These are phyloP conservation scores for Austroboletus novae-zelandiae DNA, from an alignment of 1,284 basidiomycete species.

Conservation along the genomic window DNA sequence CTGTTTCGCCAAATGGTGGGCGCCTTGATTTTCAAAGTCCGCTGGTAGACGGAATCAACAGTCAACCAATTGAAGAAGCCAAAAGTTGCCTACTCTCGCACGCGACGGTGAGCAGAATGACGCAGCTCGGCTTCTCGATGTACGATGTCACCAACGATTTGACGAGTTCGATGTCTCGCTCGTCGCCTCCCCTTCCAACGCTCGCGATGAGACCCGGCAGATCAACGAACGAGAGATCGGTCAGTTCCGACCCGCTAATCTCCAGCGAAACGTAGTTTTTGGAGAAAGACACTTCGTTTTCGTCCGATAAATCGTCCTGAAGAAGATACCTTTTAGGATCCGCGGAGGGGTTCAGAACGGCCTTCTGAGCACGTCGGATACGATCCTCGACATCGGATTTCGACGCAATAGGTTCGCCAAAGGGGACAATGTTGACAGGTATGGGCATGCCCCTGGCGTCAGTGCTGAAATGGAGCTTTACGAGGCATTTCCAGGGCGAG, in stretches of 20 bases:
- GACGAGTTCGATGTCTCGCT: slow-evolving; percentile 61
- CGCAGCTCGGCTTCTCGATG: slow-evolving; percentile 61
- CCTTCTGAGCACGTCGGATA: slow-evolving; percentile 67
- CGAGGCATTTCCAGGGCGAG: slow-evolving; percentile 55
- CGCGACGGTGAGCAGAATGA: slow-evolving; percentile 68
- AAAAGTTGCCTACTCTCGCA: slow-evolving; percentile 56
- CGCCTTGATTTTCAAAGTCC: slow-evolving; percentile 76
- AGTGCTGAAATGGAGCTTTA: slow-evolving; percentile 53
- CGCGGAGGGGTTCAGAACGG: slow-evolving; percentile 62
- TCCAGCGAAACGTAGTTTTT: slow-evolving; percentile 62
- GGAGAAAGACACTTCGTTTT: slow-evolving; percentile 54
- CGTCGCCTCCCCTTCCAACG: slow-evolving; percentile 47
- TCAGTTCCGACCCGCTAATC: slow-evolving; percentile 63
- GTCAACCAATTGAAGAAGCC: not conserved
- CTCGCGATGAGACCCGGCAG: slow-evolving; percentile 62
- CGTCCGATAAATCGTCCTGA: slow-evolving; percentile 31
- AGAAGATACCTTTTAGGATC: slow-evolving; percentile 39
- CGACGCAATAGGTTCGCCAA: slow-evolving; percentile 52
- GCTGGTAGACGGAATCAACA: slow-evolving; percentile 38
- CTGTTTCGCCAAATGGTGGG: slow-evolving; percentile 53
- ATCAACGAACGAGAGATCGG: slow-evolving; percentile 66
- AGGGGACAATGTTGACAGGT: slow-evolving; percentile 41
- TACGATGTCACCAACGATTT: slow-evolving; percentile 56
- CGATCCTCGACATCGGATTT: slow-evolving; percentile 59
- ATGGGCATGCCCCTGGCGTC: slow-evolving; percentile 44